Conservation (phyloP, 2,329 filamentous ascomycete species). For the Alternaria sp. region DNA sequence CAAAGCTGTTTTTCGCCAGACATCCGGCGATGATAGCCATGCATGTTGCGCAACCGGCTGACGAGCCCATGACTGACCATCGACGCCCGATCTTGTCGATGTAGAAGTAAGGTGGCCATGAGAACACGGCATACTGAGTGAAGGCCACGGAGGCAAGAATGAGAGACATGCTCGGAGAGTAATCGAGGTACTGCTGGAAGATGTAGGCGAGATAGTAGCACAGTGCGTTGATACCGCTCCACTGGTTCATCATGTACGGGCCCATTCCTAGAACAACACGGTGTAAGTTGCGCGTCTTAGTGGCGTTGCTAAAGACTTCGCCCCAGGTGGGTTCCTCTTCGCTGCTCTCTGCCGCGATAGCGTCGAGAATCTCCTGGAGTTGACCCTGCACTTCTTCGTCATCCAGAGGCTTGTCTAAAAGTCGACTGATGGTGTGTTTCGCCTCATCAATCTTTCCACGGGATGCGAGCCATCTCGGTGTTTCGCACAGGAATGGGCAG, state of each 20-base stretch:
- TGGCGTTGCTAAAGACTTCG: conserved; percentile 47
- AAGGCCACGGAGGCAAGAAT: conserved; percentile 51
- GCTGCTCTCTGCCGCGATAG: conserved; percentile 37
- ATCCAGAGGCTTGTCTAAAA: conserved; percentile 41
- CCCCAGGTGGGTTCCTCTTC: conserved; percentile 43
- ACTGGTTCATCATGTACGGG: conserved; percentile 53
- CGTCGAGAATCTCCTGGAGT: conserved; percentile 46
- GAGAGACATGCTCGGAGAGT: conserved; percentile 33
- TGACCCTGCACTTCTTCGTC: conserved; percentile 44
- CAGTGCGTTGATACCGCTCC: conserved; percentile 35
- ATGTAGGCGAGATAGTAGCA: conserved; percentile 50
- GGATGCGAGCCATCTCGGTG: conserved; percentile 49
- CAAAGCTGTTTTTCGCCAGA: conserved; percentile 29
- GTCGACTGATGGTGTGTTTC: conserved; percentile 32
- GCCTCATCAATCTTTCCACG: conserved; percentile 31
- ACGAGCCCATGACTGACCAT: conserved; percentile 29
- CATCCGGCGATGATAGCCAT: conserved; percentile 46
- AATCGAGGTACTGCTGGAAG: conserved; percentile 46
- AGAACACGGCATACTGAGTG: conserved; percentile 53
- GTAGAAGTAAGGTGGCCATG: conserved; percentile 51
- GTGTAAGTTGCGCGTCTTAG: conserved; percentile 45
- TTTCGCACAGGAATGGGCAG: conserved; percentile 49
- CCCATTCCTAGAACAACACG: conserved; percentile 49
- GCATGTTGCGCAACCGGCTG: conserved; percentile 41
- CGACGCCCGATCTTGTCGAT: conserved; percentile 56